Conservation (phyloP, 192 early-diverging fungal genomes). For the Gryganskiella cystojenkinii region DNA sequence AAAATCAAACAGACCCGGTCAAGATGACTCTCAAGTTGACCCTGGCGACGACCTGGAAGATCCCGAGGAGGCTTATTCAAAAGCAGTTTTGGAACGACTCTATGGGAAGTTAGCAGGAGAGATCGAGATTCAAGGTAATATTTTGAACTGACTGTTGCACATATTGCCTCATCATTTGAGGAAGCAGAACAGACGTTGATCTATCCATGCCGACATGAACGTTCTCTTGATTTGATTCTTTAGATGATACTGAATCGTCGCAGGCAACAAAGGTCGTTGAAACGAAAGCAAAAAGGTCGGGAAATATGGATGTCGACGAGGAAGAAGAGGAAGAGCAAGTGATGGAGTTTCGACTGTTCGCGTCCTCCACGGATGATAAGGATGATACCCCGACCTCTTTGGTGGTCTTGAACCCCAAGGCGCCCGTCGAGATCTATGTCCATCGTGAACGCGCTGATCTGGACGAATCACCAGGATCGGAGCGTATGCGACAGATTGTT, state of each 20-base stretch:
- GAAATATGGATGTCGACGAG: neutral
- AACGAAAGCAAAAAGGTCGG: neutral
- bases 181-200: no score
- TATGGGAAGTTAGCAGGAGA: constrained; percentile 30
- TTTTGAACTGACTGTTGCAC: no score
- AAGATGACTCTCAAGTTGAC: neutral
- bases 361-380: constrained; percentile 3
- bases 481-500: constrained; percentile 28
- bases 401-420: constrained; percentile 4
- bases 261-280: neutral
- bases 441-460: constrained; percentile 21
- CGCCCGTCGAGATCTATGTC: constrained; percentile 7
- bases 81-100: constrained; percentile 22
- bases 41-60: neutral
- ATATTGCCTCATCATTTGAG: no score
- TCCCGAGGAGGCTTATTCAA: constrained; percentile 16
- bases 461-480: constrained; percentile 33
- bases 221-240: no score
- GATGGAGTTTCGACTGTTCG: constrained; percentile 46
- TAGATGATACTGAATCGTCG: no score
- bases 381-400: constrained; percentile 34
- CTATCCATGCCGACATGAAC: no score
- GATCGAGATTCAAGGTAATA: constrained; percentile 39
- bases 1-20: no score
- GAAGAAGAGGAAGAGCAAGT: constrained; percentile 10